phyloP scores from a whole-genome alignment of 176 grass and related monocot genomes.

The sorghum (Sorghum bicolor) region DNA sequence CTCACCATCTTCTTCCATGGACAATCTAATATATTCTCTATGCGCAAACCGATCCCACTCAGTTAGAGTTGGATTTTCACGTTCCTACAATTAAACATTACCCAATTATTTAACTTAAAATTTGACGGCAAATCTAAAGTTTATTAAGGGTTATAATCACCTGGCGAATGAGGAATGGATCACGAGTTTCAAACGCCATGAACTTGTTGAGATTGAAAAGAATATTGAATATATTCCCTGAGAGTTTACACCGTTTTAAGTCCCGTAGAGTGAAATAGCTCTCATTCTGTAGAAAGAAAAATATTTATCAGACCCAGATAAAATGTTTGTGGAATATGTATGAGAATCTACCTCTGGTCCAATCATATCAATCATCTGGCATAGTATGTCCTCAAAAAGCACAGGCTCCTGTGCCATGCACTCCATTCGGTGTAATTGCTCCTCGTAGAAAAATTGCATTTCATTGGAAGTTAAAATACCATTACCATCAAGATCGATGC shows the following conservation, averaged over 20 bases:
- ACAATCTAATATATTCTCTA: slow-evolving; percentile 96
- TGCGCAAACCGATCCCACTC: slow-evolving; percentile 99
- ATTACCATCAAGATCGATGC: slow-evolving; percentile 99
- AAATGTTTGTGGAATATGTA: slow-evolving; percentile 9
- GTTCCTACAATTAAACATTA: slow-evolving; percentile 55
- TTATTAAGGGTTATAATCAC: slow-evolving; percentile 40
- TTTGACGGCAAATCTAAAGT: slow-evolving; percentile 9
- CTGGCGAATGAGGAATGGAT: slow-evolving; percentile 98
- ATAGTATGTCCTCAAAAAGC: slow-evolving; percentile 97
- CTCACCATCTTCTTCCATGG: slow-evolving; percentile 99
- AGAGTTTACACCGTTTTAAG: slow-evolving; percentile 89
- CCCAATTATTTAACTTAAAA: slow-evolving; percentile 17
- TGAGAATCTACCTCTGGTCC: slow-evolving; percentile 74
- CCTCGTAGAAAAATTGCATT: slow-evolving; percentile 99
- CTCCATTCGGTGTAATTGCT: slow-evolving; percentile 98
- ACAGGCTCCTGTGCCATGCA: slow-evolving; percentile 99
- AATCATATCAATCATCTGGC: slow-evolving; percentile 99
- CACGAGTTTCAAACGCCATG: slow-evolving; percentile 99
- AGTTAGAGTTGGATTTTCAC: slow-evolving; percentile 93
- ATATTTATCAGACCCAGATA: slow-evolving; percentile 32
- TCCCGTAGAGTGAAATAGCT: slow-evolving; percentile 78
- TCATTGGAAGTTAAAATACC: slow-evolving; percentile 85
- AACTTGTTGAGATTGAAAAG: slow-evolving; percentile 99
- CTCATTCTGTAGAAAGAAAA: slow-evolving; percentile 68
- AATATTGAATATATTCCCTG: slow-evolving; percentile 99